These are phyloP conservation scores for Coemansia sp. DNA, from an alignment of 192 early-diverging fungal species.

Conservation along the genomic window DNA sequence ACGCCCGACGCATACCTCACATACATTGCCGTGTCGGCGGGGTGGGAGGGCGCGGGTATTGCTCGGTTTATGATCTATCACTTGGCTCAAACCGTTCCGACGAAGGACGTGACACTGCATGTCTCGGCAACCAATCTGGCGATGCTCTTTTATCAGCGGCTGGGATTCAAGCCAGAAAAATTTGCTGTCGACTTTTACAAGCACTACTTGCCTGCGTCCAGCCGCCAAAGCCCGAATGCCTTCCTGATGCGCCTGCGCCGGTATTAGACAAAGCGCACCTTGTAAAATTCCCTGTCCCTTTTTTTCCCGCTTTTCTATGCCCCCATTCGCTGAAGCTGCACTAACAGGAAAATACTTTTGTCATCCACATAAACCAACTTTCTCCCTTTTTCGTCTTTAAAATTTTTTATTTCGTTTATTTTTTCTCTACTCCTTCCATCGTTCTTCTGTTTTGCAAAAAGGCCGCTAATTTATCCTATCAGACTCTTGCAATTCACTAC, in stretches of 20 bases:
- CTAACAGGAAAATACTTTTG: neutral
- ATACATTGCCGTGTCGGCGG: conserved; percentile 78
- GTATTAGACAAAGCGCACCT: conserved; percentile 36
- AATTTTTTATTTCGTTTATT: conserved; percentile 3
- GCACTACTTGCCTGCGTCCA: conserved; percentile 75
- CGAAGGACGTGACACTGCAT: conserved; percentile 87
- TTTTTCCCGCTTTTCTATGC: neutral
- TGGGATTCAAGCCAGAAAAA: conserved; percentile 93
- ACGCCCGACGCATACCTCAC: conserved; percentile 89
- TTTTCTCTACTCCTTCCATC: conserved; percentile 2
- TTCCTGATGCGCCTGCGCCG: conserved; percentile 80
- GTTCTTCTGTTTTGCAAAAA: neutral
- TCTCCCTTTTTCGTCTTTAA: neutral
- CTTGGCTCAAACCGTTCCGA: conserved; percentile 68
- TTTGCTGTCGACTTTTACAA: conserved; percentile 90
- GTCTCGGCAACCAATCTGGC: conserved; percentile 90
- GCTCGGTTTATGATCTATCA: conserved; percentile 82
- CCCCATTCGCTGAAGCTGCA: too few species aligned
- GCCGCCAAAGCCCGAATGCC: conserved; percentile 75
- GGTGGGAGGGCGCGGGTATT: conserved; percentile 83
- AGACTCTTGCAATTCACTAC: neutral
- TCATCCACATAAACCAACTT: too few species aligned
- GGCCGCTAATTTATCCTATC: neutral
- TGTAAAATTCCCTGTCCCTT: too few species aligned
- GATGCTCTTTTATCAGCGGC: conserved; percentile 89